phyloP scores from a whole-genome alignment of 1,284 basidiomycete species.

The Erythrobasidium hasegawianum region DNA sequence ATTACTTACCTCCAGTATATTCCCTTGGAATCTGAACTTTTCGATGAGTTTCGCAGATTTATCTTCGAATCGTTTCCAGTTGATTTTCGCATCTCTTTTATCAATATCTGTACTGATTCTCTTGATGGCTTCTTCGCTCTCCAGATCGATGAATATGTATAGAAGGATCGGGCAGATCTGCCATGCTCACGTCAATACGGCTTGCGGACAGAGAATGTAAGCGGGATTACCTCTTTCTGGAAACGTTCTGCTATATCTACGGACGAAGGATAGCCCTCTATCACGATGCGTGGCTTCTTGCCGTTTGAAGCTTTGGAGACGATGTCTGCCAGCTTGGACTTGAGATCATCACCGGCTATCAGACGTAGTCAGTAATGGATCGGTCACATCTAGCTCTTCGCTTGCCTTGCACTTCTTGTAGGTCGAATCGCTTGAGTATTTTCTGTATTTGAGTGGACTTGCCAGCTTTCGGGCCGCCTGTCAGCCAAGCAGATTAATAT shows the following conservation, averaged over 20 bases:
- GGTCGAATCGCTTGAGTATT: slow-evolving; percentile 38
- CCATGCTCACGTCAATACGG: neutral
- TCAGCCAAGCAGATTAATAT: too few relatives aligned
- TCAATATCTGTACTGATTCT: slow-evolving; percentile 32
- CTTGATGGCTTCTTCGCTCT: slow-evolving; percentile 36
- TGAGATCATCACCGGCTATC: neutral
- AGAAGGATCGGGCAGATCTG: slow-evolving; percentile 42
- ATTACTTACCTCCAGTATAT: slow-evolving; percentile 41
- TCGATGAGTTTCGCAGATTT: slow-evolving; percentile 39
- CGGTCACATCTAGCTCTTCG: too few relatives aligned
- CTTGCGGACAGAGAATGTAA: neutral
- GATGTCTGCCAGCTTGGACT: slow-evolving; percentile 19
- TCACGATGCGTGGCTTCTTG: slow-evolving; percentile 36
- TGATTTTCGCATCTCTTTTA: slow-evolving; percentile 31
- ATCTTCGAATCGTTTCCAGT: slow-evolving; percentile 38
- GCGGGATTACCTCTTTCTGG: slow-evolving; percentile 28
- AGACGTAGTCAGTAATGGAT: slow-evolving; percentile 13
- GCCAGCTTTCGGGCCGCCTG: slow-evolving; percentile 39
- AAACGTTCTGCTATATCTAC: slow-evolving; percentile 40
- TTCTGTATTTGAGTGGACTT: slow-evolving; percentile 42
- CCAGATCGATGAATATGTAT: slow-evolving; percentile 43
- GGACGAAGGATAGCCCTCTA: slow-evolving; percentile 41
- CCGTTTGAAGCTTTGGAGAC: slow-evolving; percentile 15
- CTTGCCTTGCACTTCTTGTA: slow-evolving; percentile 22
- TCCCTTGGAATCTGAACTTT: slow-evolving; percentile 40